These are phyloP conservation scores for Aeschynomene evenia DNA, from an alignment of 306 rosid genomes.

Conservation along the genomic window DNA sequence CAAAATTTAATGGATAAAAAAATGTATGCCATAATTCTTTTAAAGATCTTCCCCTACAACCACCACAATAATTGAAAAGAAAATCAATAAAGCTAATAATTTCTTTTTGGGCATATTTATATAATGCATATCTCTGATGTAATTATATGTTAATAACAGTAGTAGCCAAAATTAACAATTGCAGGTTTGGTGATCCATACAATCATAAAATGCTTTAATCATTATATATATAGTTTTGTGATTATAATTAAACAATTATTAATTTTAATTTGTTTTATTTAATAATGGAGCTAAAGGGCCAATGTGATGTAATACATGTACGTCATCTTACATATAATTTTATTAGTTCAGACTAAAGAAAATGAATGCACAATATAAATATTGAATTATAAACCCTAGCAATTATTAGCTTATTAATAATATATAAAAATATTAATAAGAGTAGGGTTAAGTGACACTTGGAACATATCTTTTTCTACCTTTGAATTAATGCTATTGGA, in stretches of 20 bases:
- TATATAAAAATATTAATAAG: background rate
- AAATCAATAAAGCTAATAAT: background rate
- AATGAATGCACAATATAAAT: background rate
- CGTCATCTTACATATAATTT: background rate
- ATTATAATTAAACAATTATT: constrained; percentile 3
- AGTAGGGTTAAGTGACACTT: background rate
- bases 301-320: constrained; percentile 1
- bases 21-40: background rate
- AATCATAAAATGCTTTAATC: background rate
- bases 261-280: background rate
- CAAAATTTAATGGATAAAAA: background rate
- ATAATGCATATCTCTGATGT: constrained; percentile 1
- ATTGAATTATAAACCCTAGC: no score
- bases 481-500: background rate
- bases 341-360: background rate
- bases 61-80: constrained; percentile 24
- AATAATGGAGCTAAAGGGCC: background rate
- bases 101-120: background rate
- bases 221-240: background rate
- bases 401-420: no score
- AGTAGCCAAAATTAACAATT: background rate
- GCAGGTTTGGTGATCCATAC: constrained; percentile 9
- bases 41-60: background rate
- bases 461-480: background rate
- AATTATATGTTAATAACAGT: constrained; percentile 14